Conservation (phyloP, 1,284 basidiomycete species). For the Ceratorhiza oryzae-sativae region DNA sequence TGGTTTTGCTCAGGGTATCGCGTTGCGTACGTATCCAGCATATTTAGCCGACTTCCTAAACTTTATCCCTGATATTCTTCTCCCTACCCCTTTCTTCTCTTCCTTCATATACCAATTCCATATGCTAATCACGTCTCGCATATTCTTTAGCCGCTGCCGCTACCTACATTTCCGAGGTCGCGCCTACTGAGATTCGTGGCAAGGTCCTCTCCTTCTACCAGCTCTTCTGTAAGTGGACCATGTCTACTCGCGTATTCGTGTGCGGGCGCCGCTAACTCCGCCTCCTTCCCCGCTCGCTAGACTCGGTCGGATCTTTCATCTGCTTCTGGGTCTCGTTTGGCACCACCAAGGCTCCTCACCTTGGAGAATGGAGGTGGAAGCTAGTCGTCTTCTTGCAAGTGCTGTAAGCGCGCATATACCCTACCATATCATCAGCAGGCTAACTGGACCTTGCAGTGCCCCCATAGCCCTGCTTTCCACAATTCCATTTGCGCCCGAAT, state of each 20-base stretch:
- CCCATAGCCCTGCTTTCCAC: conserved; percentile 28
- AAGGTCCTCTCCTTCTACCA: conserved; percentile 39
- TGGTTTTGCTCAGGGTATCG: conserved; percentile 36
- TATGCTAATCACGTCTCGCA: neutral
- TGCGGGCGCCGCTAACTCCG: neutral
- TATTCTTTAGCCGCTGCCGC: conserved; percentile 25
- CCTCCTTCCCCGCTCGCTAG: neutral
- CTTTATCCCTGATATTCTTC: conserved; percentile 10
- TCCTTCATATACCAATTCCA: neutral
- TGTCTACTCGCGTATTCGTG: neutral
- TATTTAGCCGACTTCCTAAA: neutral
- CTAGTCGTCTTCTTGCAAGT: conserved; percentile 40
- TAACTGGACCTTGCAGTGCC: neutral
- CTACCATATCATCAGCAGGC: neutral
- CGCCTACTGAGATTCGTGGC: conserved; percentile 37
- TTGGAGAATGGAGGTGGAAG: conserved; percentile 42
- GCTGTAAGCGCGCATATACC: conserved; percentile 31
- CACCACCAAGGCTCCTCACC: conserved; percentile 38
- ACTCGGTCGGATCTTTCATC: conserved; percentile 37
- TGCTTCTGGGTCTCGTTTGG: conserved; percentile 40
- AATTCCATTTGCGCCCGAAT: conserved; percentile 37
- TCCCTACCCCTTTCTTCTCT: neutral
- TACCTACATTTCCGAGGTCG: conserved; percentile 37
- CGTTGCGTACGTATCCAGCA: conserved; percentile 23
- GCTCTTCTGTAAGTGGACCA: conserved; percentile 26